Percentiles rank a stretch among this genome's conserved stretches.
Evolutionary conservation across 352 stramenopile species (phyloP).

Genomic region (Globisporangium spiculum): DNA sequence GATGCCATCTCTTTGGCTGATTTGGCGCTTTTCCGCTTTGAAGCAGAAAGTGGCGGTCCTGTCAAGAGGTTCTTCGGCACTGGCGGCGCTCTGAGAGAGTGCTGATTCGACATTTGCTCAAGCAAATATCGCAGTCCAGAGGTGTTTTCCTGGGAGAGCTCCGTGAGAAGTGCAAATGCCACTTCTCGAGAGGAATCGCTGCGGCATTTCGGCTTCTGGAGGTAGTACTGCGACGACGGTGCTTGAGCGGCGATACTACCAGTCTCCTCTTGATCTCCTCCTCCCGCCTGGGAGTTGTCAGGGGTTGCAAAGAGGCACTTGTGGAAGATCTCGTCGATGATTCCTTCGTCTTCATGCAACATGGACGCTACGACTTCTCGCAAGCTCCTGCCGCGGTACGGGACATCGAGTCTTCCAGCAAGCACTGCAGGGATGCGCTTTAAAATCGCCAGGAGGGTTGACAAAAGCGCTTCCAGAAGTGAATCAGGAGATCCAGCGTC

Average conservation of each 20-base stretch:
- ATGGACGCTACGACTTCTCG: conserved; percentile 44
- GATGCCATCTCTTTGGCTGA: conserved; percentile 27
- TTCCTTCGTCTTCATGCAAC: conserved; percentile 53
- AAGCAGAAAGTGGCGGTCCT: conserved; percentile 23
- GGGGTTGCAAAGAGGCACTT: conserved; percentile 66
- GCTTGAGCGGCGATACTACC: conserved; percentile 17
- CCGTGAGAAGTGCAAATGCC: conserved; percentile 74
- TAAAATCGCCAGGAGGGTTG: conserved; percentile 54
- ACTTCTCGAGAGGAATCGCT: conserved; percentile 68
- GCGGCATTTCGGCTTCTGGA: conserved; percentile 81
- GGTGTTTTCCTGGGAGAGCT: conserved; percentile 64
- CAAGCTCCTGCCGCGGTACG: conserved; percentile 42
- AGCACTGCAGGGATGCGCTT: conserved; percentile 56
- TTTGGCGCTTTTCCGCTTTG: conserved; percentile 56
- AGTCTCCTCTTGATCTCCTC: conserved; percentile 18
- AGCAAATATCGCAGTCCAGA: conserved; percentile 65
- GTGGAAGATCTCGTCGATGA: conserved; percentile 71
- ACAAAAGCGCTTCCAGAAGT: conserved; percentile 54
- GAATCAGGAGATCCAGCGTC: conserved; percentile 23
- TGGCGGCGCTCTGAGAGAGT: conserved; percentile 59
- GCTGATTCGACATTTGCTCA: conserved; percentile 64
- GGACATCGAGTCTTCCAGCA: conserved; percentile 36
- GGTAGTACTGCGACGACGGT: conserved; percentile 64
- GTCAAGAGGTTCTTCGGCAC: conserved; percentile 23
- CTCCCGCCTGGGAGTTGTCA: conserved; percentile 14